phyloP scores from a whole-genome alignment of 495 filamentous ascomycete genomes.

The Hamigera avellanea region DNA sequence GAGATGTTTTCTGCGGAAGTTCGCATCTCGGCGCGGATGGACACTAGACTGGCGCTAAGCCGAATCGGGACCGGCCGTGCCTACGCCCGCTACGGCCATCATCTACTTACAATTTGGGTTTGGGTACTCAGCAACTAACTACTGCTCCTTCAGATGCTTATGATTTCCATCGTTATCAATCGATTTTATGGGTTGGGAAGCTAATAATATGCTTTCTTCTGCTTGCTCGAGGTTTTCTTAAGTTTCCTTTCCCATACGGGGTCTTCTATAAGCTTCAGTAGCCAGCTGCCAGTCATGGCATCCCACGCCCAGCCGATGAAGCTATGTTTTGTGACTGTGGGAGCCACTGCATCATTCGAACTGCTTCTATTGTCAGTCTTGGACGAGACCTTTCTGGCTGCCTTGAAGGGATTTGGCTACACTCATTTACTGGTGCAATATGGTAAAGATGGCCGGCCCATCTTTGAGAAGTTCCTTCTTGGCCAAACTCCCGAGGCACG shows the following conservation, averaged over 20 bases:
- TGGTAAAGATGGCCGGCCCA: conserved; percentile 44
- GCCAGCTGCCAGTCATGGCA: conserved; percentile 2
- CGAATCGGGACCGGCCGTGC: conserved; percentile 4
- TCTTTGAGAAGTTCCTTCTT: conserved; percentile 29
- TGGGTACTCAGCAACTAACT: too few species aligned
- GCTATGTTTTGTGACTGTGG: conserved; percentile 73
- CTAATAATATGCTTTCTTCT: not conserved
- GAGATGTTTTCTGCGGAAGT: conserved; percentile 12
- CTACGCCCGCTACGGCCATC: not conserved
- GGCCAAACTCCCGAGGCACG: conserved; percentile 6
- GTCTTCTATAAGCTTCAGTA: too few species aligned
- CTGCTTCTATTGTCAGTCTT: conserved; percentile 57
- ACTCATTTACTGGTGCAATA: conserved; percentile 65
- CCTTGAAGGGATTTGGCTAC: conserved; percentile 43
- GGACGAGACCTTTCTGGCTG: conserved; percentile 43
- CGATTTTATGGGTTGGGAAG: too few species aligned
- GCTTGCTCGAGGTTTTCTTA: not conserved
- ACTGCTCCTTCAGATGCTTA: too few species aligned
- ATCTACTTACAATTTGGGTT: too few species aligned
- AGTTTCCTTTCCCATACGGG: too few species aligned
- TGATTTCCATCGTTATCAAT: not conserved
- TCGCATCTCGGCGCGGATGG: not conserved
- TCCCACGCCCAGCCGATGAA: conserved; percentile 18
- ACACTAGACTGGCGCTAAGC: conserved; percentile 10
- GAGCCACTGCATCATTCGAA: conserved; percentile 79